phyloP scores from a whole-genome alignment of 2,329 filamentous ascomycete genomes.

The Camillea tinctor region DNA sequence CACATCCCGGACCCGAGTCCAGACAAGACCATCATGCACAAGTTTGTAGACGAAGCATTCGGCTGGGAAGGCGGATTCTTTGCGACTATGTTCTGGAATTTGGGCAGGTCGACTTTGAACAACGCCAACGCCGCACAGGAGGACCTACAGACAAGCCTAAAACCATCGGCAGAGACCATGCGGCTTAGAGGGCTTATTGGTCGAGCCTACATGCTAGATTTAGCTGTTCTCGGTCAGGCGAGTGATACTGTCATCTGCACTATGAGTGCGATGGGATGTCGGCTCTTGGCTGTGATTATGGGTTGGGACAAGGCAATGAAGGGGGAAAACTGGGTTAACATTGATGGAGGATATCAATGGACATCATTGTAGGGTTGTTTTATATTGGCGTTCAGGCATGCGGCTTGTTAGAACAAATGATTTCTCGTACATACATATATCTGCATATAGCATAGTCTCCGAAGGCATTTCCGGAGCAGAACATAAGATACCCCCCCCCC shows the following conservation, averaged over 20 bases:
- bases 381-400: not conserved
- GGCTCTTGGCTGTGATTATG: conserved; percentile 80
- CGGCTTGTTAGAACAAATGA: not conserved
- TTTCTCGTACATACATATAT: conserved; percentile 3
- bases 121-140: conserved; percentile 36
- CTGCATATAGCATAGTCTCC: conserved; percentile 22
- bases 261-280: conserved; percentile 70
- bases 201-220: conserved; percentile 77
- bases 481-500: conserved; percentile 6
- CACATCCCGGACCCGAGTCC: conserved; percentile 40
- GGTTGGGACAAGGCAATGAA: conserved; percentile 71
- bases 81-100: conserved; percentile 74
- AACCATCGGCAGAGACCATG: conserved; percentile 54
- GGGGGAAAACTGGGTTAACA: conserved; percentile 67
- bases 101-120: conserved; percentile 53
- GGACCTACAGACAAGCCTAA: conserved; percentile 31
- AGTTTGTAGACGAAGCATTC: conserved; percentile 71
- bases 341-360: conserved; percentile 72
- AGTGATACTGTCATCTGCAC: conserved; percentile 74
- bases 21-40: conserved; percentile 53
- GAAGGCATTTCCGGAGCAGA: not conserved
- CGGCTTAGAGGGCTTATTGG: conserved; percentile 71
- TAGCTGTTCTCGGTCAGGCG: conserved; percentile 68
- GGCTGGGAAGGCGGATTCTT: conserved; percentile 92
- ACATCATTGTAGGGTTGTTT: conserved; percentile 27